Percentiles rank a stretch among this genome's conserved stretches.
Evolutionary conservation across 2,329 filamentous ascomycete genomes (phyloP).

Genomic region (Tolypocladium paradoxum): DNA sequence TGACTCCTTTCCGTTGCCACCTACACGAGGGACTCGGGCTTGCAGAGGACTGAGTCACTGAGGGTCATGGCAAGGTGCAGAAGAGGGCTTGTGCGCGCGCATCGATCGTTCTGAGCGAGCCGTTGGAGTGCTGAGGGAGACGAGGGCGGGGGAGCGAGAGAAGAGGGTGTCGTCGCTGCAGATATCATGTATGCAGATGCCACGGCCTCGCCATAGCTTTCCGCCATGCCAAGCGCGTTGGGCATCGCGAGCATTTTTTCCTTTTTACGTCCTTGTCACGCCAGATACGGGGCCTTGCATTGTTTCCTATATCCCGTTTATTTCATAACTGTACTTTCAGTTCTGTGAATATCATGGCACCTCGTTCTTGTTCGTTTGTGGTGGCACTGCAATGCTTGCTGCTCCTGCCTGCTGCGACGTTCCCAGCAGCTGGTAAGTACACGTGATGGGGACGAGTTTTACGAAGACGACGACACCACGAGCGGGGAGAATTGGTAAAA

Average conservation of each 20-base stretch:
- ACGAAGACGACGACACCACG: background rate
- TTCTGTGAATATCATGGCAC: background rate
- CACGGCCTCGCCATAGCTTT: constrained; percentile 1
- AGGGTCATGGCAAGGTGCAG: background rate
- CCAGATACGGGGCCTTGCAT: constrained; percentile 4
- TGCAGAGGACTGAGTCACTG: background rate
- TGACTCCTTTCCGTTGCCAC: background rate
- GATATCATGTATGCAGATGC: constrained; percentile 5
- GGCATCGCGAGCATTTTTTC: background rate
- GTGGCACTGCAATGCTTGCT: background rate
- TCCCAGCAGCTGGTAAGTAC: background rate
- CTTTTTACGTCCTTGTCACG: constrained; percentile 1
- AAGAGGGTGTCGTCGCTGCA: constrained; percentile 3
- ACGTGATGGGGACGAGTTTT: background rate
- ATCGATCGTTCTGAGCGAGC: background rate
- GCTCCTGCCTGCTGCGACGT: background rate
- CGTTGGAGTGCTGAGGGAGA: background rate
- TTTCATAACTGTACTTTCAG: constrained; percentile 11
- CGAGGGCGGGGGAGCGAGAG: too few species aligned
- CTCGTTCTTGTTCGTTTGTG: background rate
- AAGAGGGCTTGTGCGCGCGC: background rate
- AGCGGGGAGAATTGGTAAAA: background rate
- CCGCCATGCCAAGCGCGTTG: background rate
- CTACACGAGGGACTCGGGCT: background rate
- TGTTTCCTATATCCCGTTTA: constrained; percentile 9